Base-by-base conservation (phyloP, 371 early-diverging fungal species). In the Mucor indicus region DNA sequence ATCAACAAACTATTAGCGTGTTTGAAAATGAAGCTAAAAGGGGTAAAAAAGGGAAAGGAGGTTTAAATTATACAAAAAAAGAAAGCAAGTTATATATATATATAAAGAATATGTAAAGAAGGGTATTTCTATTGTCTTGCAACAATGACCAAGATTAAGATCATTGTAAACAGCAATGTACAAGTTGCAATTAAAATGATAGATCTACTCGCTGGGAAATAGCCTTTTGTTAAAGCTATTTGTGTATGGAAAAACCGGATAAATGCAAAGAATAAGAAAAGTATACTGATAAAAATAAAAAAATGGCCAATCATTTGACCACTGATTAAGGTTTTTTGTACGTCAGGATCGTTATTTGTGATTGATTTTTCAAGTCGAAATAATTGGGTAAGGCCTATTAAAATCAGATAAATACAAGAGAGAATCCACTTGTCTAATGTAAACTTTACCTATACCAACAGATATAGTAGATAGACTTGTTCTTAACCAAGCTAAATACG, bases 401-500 rank as follows among this genome's bases (percentile, higher is more conserved):
- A 27, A 27, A 15, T 27, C 11, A 27, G 7, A 11, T 11, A 27
- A 7, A 27, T 37, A 38, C 21, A 38, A 38, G 20, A 19, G 15
- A 19, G 17, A 31, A 45, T 44, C 20, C 29, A 10, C 23, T 35
- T 25, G 38, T 38, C 10, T 20, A 8, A 29, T 29, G 12, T 29
- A 6, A 21, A 20, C 5, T 24, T 61, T 64, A 73, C 77, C 79
- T 35, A 90, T 83, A 20, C 91, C 91, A 4, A 88, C 85, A 6
- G 89, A 86, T 21, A 88, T 83, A 25, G 85, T 65, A 0, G 89
- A 82, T 38, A 89, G 53, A 25, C 88, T 87, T 1, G 88, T 81
- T 25, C 90, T 72, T 25, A 89, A 54, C 87, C 87, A 89, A 3
- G 88, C 85, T 3, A 89, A 72, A 43, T 75, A 89, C 7, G 88